These are phyloP conservation scores for Erodium moschatum DNA, from an alignment of 441 rosid species.

Conservation along the genomic window DNA sequence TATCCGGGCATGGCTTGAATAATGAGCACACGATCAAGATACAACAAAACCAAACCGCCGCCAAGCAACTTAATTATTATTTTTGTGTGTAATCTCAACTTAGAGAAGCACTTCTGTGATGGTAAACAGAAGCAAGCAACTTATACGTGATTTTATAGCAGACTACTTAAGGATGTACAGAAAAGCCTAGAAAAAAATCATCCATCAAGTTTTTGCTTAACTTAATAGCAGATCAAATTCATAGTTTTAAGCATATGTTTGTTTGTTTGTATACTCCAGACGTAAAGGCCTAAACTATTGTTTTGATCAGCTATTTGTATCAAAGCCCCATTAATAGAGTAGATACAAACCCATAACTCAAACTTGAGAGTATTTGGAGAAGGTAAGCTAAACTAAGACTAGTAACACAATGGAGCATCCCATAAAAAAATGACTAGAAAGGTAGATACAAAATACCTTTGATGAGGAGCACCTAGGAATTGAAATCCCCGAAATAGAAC, in stretches of 20 bases:
- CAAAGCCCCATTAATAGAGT: too few relatives aligned
- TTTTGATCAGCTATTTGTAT: too few relatives aligned
- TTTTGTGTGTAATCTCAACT: neutral
- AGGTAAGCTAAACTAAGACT: neutral
- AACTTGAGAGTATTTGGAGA: neutral
- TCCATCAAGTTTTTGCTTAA: neutral
- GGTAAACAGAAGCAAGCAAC: neutral
- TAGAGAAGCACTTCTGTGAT: neutral
- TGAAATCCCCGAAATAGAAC: conserved; percentile 52
- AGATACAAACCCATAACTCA: too few relatives aligned
- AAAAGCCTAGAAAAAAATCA: neutral
- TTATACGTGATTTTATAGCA: neutral
- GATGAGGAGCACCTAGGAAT: conserved; percentile 44
- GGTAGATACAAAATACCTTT: conserved; percentile 39
- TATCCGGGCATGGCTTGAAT: neutral
- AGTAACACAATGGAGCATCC: too few relatives aligned
- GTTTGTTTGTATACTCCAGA: neutral
- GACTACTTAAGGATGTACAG: neutral
- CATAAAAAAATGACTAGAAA: neutral
- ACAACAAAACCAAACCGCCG: neutral
- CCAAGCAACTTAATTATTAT: neutral
- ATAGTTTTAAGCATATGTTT: neutral
- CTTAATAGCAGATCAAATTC: neutral
- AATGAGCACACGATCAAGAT: neutral
- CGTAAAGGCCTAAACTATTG: too few relatives aligned